phyloP scores from a whole-genome alignment of 2,329 filamentous ascomycete genomes.

The Colletotrichum sp. region DNA sequence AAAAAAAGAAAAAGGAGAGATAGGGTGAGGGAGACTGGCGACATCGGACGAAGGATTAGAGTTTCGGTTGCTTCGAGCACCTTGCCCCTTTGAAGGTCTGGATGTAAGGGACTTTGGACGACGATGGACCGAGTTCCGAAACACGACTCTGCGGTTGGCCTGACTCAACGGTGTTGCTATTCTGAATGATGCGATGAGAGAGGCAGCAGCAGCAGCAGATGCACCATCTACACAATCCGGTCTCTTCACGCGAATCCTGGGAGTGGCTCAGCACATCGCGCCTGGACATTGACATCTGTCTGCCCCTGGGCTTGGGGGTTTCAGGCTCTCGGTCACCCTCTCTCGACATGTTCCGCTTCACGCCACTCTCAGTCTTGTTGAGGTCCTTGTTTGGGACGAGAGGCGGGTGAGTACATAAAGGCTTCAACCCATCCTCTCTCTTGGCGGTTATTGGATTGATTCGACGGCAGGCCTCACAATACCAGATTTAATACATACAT shows the following conservation, averaged over 20 bases:
- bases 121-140: constrained; percentile 16
- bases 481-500: constrained; percentile 12
- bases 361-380: neutral
- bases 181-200: neutral
- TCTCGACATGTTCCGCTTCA: constrained; percentile 9
- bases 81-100: constrained; percentile 13
- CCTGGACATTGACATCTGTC: constrained; percentile 8
- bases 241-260: neutral
- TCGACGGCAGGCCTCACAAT: constrained; percentile 16
- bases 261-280: constrained; percentile 6
- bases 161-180: constrained; percentile 12
- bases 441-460: neutral
- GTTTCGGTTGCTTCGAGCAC: constrained; percentile 13
- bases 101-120: constrained; percentile 18
- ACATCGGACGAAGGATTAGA: constrained; percentile 14
- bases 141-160: neutral
- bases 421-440: neutral
- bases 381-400: neutral
- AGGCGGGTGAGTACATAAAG: constrained; percentile 1
- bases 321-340: constrained; percentile 1
- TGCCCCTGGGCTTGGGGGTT: constrained; percentile 3
- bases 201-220: neutral
- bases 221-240: neutral
- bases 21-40: neutral
- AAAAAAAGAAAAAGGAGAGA: neutral